Evolutionary conservation across 2,329 filamentous ascomycete species (phyloP), one percentile per base, ranked within the genome.

Genomic region (Aspergillus tamarii): DNA sequence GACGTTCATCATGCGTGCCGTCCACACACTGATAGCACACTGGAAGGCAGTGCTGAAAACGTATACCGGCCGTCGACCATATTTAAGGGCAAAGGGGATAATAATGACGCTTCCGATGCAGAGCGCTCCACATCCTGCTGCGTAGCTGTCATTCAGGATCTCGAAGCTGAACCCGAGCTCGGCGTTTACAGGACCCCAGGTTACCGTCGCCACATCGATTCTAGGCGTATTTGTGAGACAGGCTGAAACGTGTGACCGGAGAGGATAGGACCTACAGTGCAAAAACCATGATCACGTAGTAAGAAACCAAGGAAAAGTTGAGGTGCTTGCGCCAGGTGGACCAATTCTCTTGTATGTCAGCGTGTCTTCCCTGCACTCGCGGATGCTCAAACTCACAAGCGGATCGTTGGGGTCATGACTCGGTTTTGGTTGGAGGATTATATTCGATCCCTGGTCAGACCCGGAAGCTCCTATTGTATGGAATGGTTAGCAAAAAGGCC

Each of bases 61-160:
- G 61, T 84, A 84, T 0, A 84, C 64, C 1, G 80, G 79, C 8
- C 83, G 77, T 6, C 82, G 73, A 1, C 83, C 82, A 59, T 76
- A 84, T 54, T 83, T 84, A 56, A 81, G 71, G 2, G 80, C 79
- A 39, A 84, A 80, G 0, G 82, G 82, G 2, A 83, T 77, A 46
- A 84, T 70, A 11, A 84, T 39, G 4, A 83, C 58, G 23, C 74
- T 74, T 1, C 82, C 81, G 5, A 84, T 58, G 14, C 76, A 78
- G 0, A 84, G 69, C 1, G 74, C 74, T 1, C 75, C 83, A 58
- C 74, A 82, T 8, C 77, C 78, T 3, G 79, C 76, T 1, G 83
- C 84, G 60, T 80, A 81, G 4, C 77, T 79, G 58, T 83, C 76
- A 57, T 84, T 85, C 45, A 84, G 65, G 0, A 76, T 66, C 1